Percentiles rank a stretch among this genome's conserved stretches.
These are phyloP conservation scores for Nectriaceae sp. DNA, from an alignment of 2,329 filamentous ascomycete species.

Conservation along the genomic window DNA sequence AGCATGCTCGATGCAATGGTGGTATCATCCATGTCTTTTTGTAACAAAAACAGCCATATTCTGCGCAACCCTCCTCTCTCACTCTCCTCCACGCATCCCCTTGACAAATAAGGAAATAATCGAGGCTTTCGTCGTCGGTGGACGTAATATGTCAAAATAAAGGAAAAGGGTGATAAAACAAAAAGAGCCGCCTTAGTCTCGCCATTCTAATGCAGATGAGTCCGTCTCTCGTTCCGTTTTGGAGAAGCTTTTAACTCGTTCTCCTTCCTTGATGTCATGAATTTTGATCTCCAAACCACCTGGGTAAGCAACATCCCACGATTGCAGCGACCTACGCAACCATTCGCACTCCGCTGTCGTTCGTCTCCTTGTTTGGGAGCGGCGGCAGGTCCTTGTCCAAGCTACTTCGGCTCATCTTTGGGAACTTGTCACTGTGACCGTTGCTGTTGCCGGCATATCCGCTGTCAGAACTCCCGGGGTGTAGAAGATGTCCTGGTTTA, in stretches of 20 bases:
- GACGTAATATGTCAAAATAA: constrained; percentile 21
- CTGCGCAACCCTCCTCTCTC: constrained; percentile 18
- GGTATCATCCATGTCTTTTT: constrained; percentile 45
- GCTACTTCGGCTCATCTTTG: constrained; percentile 54
- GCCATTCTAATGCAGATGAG: constrained; percentile 32
- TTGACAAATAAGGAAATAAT: constrained; percentile 22
- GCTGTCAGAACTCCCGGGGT: constrained; percentile 51
- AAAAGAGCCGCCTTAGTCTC: constrained; percentile 24
- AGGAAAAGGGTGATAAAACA: constrained; percentile 19
- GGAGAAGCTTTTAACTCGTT: constrained; percentile 19
- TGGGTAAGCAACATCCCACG: constrained; percentile 20
- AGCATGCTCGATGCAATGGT: constrained; percentile 42
- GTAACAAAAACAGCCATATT: constrained; percentile 31
- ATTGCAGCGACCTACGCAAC: constrained; percentile 33
- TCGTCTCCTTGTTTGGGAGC: constrained; percentile 43
- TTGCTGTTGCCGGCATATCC: constrained; percentile 44
- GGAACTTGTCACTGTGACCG: constrained; percentile 35
- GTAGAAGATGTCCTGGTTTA: constrained; percentile 32
- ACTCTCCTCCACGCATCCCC: constrained; percentile 9
- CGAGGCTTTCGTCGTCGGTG: constrained; percentile 21
- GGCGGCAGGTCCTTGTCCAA: constrained; percentile 63
- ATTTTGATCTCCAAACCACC: constrained; percentile 14
- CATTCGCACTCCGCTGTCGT: constrained; percentile 32
- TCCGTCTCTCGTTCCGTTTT: constrained; percentile 28
- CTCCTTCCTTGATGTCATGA: constrained; percentile 22